Evolutionary conservation across 2,329 filamentous ascomycete genomes (phyloP).

Genomic region (Didymella keratinophila): DNA sequence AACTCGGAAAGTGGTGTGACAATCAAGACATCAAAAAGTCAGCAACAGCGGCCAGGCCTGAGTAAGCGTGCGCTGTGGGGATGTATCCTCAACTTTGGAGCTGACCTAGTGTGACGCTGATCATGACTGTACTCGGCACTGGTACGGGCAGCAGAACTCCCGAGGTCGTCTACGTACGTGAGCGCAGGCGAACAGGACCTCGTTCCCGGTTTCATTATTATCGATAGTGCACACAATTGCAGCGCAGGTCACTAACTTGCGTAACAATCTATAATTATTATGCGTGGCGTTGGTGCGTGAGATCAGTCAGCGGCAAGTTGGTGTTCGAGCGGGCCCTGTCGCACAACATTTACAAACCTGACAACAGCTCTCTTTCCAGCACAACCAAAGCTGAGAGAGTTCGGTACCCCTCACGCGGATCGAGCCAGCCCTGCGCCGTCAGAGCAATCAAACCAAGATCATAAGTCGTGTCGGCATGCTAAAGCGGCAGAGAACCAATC

Average conservation of each 20-base stretch:
- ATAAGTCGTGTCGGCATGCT: conserved; percentile 27
- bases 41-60: conserved; percentile 17
- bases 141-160: conserved; percentile 3
- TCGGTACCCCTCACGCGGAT: conserved; percentile 24
- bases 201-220: background rate
- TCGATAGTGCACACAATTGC: background rate
- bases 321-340: conserved; percentile 8
- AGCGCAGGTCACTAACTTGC: background rate
- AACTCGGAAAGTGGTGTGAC: conserved; percentile 16
- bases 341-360: conserved; percentile 11
- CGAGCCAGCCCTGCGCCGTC: conserved; percentile 23
- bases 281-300: background rate
- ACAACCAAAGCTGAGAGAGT: conserved; percentile 10
- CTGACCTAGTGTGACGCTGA: conserved; percentile 12
- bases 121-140: conserved; percentile 9
- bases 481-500: conserved; percentile 33
- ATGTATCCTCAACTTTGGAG: conserved; percentile 15
- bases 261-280: background rate
- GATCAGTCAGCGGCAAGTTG: conserved; percentile 3
- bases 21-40: conserved; percentile 12
- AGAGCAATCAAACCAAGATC: conserved; percentile 28
- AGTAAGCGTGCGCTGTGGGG: conserved; percentile 18
- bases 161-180: conserved; percentile 1
- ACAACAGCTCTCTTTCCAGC: conserved; percentile 7
- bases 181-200: conserved; percentile 11